Percentiles rank a stretch among this genome's conserved stretches.
phyloP scores from a whole-genome alignment of 352 stramenopile species.

The Paralagenidium karlingii region DNA sequence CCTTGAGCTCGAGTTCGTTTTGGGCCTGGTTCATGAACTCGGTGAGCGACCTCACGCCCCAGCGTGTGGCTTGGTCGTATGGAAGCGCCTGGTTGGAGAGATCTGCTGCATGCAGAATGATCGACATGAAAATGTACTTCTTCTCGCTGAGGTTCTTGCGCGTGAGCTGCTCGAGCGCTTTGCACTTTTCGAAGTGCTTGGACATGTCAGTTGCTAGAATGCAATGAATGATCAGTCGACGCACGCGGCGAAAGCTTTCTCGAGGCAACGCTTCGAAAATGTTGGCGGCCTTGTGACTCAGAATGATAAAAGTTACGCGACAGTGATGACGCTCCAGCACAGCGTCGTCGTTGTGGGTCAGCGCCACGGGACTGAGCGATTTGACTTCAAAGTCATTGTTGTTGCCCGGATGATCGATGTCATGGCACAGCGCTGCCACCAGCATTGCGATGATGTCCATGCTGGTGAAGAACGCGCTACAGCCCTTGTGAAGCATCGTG shows the following conservation, averaged over 20 bases:
- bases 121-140: conserved; percentile 66
- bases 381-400: conserved; percentile 86
- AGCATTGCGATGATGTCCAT: conserved; percentile 19
- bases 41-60: conserved; percentile 52
- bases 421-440: conserved; percentile 68
- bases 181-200: conserved; percentile 57
- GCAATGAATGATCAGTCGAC: conserved; percentile 54
- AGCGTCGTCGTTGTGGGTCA: conserved; percentile 84
- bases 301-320: conserved; percentile 50
- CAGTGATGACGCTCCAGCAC: conserved; percentile 84
- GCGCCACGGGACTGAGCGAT: conserved; percentile 49
- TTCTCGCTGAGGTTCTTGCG: conserved; percentile 52
- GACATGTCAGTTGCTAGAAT: conserved; percentile 78
- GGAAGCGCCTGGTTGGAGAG: conserved; percentile 44
- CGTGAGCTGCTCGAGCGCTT: too few relatives aligned
- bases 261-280: conserved; percentile 2
- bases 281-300: conserved; percentile 21
- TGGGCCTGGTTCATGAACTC: conserved; percentile 71
- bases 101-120: conserved; percentile 74
- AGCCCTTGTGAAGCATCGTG: conserved; percentile 23
- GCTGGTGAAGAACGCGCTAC: conserved; percentile 30
- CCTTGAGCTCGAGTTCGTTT: conserved; percentile 32
- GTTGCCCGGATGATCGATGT: conserved; percentile 80
- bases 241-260: conserved; percentile 39
- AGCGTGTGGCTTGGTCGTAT: conserved; percentile 30